Evolutionary conservation across 1,284 basidiomycete genomes (phyloP), one percentile per base, ranked within the genome.

Genomic region (Marasmius oreades): DNA sequence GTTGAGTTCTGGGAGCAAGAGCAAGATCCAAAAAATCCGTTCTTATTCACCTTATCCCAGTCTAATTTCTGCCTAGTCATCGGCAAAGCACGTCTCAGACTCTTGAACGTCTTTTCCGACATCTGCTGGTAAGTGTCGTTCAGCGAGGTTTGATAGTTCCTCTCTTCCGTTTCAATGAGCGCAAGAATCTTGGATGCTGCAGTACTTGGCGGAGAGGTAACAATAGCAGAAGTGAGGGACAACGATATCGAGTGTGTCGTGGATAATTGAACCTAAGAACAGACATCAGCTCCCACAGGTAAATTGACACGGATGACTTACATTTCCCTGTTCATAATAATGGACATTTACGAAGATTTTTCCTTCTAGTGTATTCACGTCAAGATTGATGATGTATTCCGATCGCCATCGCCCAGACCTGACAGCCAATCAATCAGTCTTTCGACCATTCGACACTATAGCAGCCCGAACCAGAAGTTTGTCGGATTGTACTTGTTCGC

Each of bases 291-390:
- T 28, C 42, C 16, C n/a, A n/a, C n/a, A n/a, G n/a, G n/a, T 20
- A 39, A 22, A 31, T 53, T 44, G n/a, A 22, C 31, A 23, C 45
- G 12, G 53, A 36, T 23, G n/a, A 69, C 80, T 57, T 60, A 94
- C 95, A 68, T 95, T 95, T 65, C 93, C 95, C 72, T 96, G 93
- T 70, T 98, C 95, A 67, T 94, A 98, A 69, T 98, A 98, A 70
- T 98, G 95, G 23, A 96, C 88, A 66, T 94, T 91, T 47, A 93
- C 81, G 20, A 88, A 73, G 26, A 95, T 83, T 61, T 76, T 84
- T 0, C 93, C 88, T 22, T 73, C 66, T 12, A 91, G 71, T 58
- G 72, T 78, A 59, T 79, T 80, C 42, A 77, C 74, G 34, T 73
- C 76, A 16, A 88, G 66, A 66, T 90, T 79, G 55, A 92, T 71